Evolutionary conservation across 352 stramenopile species (phyloP).

Genomic region (Phytophthora quininea): DNA sequence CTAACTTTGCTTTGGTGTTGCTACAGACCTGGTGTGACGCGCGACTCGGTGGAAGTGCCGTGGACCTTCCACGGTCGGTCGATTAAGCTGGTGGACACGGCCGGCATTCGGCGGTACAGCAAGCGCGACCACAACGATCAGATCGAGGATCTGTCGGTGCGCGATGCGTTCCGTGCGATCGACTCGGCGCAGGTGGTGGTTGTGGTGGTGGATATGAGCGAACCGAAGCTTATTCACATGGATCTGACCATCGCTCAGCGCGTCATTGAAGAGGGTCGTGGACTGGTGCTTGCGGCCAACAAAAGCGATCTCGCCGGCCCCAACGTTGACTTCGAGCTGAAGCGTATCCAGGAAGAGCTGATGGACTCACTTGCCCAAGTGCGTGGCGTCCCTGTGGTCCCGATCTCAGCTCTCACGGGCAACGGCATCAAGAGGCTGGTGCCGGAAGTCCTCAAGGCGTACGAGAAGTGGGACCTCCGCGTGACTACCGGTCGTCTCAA

Average conservation of each 20-base stretch:
- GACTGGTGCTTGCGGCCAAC: slow-evolving; percentile 78
- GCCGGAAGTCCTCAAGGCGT: slow-evolving; percentile 82
- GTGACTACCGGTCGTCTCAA: slow-evolving; percentile 81
- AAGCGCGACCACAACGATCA: slow-evolving; percentile 85
- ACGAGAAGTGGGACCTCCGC: slow-evolving; percentile 82
- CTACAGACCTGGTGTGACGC: slow-evolving; percentile 75
- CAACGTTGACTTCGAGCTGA: slow-evolving; percentile 62
- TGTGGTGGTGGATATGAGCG: slow-evolving; percentile 84
- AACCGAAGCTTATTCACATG: slow-evolving; percentile 86
- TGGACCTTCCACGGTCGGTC: slow-evolving; percentile 75
- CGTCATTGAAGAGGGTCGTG: slow-evolving; percentile 81
- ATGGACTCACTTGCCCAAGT: slow-evolving; percentile 77
- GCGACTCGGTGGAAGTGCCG: slow-evolving; percentile 81
- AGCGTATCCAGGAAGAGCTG: slow-evolving; percentile 75
- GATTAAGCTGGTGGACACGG: slow-evolving; percentile 85
- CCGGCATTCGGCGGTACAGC: slow-evolving; percentile 83
- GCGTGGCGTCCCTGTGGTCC: slow-evolving; percentile 75
- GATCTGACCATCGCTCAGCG: slow-evolving; percentile 84
- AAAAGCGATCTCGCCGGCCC: slow-evolving; percentile 69
- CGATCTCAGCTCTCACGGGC: slow-evolving; percentile 77
- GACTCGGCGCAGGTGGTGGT: slow-evolving; percentile 82
- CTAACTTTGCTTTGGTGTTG: neutral
- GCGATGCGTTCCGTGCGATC: slow-evolving; percentile 80
- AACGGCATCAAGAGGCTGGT: slow-evolving; percentile 83
- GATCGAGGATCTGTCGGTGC: slow-evolving; percentile 87